These are phyloP conservation scores for Tricholoma sp. DNA, from an alignment of 768 basidiomycete species.

Conservation along the genomic window DNA sequence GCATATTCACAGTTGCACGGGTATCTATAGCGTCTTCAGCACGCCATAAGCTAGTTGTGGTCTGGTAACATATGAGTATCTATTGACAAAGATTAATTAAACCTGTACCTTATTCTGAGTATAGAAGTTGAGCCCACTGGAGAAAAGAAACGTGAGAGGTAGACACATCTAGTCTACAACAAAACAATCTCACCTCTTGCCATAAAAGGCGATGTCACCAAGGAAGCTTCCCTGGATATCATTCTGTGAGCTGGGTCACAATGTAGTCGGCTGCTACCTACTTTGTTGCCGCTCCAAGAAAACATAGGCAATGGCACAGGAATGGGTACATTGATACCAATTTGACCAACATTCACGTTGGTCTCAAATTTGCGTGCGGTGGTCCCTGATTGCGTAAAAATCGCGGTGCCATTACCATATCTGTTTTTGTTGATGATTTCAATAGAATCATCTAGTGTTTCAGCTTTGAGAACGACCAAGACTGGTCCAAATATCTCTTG, in stretches of 20 bases:
- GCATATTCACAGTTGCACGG: conserved; percentile 84
- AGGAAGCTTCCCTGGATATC: conserved; percentile 56
- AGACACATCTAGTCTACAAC: neutral
- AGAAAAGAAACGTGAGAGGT: conserved; percentile 3
- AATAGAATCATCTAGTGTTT: conserved; percentile 87
- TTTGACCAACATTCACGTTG: conserved; percentile 83
- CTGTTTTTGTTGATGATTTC: conserved; percentile 84
- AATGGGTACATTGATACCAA: conserved; percentile 91
- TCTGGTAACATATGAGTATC: conserved; percentile 40
- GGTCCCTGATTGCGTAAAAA: conserved; percentile 95
- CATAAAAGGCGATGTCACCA: conserved; percentile 90
- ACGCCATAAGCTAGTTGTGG: conserved; percentile 90
- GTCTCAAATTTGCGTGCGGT: conserved; percentile 92
- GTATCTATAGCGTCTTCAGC: conserved; percentile 78
- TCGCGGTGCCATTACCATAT: conserved; percentile 93
- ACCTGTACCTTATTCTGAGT: conserved; percentile 81
- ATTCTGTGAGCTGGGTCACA: neutral
- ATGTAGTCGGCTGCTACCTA: conserved; percentile 9
- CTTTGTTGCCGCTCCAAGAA: conserved; percentile 94
- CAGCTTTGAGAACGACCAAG: conserved; percentile 68
- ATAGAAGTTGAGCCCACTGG: conserved; percentile 89
- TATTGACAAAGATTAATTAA: neutral
- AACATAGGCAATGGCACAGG: conserved; percentile 94
- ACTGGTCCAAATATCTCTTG: conserved; percentile 97
- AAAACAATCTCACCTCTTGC: conserved; percentile 54